These are phyloP conservation scores for Epichloe uncinata DNA, from an alignment of 2,329 filamentous ascomycete genomes.

Conservation along the genomic window DNA sequence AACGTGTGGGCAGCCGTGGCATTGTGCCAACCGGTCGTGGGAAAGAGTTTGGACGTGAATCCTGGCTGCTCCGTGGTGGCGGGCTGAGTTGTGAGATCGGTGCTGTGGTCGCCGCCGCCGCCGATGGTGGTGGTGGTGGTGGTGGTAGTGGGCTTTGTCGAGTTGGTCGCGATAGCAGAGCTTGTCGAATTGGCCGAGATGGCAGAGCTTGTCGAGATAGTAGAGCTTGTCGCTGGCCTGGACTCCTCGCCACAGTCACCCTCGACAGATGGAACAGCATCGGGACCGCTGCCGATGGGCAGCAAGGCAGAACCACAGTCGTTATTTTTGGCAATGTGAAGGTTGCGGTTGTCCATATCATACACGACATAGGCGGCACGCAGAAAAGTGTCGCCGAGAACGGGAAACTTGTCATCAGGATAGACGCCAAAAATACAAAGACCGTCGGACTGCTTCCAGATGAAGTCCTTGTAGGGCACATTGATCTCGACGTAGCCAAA, in stretches of 20 bases:
- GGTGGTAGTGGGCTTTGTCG: slow-evolving; percentile 2
- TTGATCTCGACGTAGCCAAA: slow-evolving; percentile 32
- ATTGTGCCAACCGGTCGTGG: slow-evolving; percentile 9
- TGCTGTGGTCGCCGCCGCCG: too few relatives aligned
- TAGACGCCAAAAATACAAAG: slow-evolving; percentile 33
- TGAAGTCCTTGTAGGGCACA: slow-evolving; percentile 33
- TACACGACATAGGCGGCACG: slow-evolving; percentile 31
- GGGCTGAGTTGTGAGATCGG: too few relatives aligned
- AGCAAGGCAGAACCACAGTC: slow-evolving; percentile 26
- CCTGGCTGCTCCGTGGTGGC: slow-evolving; percentile 1
- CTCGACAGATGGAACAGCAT: slow-evolving; percentile 18
- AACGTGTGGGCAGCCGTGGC: slow-evolving; percentile 7
- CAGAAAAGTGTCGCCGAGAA: slow-evolving; percentile 32
- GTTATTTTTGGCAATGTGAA: slow-evolving; percentile 24
- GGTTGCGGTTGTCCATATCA: slow-evolving; percentile 26
- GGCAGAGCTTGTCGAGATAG: slow-evolving; percentile 4
- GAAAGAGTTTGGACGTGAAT: slow-evolving; percentile 5
- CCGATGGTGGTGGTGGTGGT: background rate
- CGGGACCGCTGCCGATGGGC: slow-evolving; percentile 25
- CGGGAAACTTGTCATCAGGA: slow-evolving; percentile 23
- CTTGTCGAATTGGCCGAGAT: too few relatives aligned
- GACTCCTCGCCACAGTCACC: slow-evolving; percentile 17
- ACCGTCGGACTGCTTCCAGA: slow-evolving; percentile 23
- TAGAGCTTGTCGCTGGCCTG: slow-evolving; percentile 5
- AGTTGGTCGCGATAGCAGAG: slow-evolving; percentile 1